Evolutionary conservation across 1,284 basidiomycete species (phyloP), one percentile per base, ranked within the genome.

Genomic region (Apiotrichum sp.): DNA sequence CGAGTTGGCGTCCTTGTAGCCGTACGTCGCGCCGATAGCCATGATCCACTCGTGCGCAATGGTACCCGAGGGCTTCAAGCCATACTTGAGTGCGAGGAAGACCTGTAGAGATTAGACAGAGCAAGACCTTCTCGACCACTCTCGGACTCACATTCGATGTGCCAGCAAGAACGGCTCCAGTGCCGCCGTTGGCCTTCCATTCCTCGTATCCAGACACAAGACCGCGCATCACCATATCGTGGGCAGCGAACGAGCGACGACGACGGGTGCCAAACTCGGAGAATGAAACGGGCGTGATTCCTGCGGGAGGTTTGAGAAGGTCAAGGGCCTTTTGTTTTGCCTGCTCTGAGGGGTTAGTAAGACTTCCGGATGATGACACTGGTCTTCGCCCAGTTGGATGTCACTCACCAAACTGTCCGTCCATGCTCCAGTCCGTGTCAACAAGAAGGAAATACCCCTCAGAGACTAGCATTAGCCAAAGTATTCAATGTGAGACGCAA

Each of bases 41-140:
- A 97, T 97, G 70, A 90, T 91, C 89, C 91, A 95, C 77, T 97
- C 91, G 71, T 95, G 91, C 8, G 89, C 90, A 50, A 95, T 91
- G 1, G 91, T 93, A 1, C 91, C 91, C 35, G 89, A 80, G 0
- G 87, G 86, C 36, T 73, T 72, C 13, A 91, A 58, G 31, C 79
- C 79, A 66, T 91, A 84, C 70, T 86, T 86, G 58, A 81, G 81
- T 2, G 93, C 92, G 31, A 95, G 80, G 70, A 89, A 83, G 13
- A 87, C 83, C 89, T 93, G 65, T 2, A 4, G n/a, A 13, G 47
- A 48, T 9, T 22, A 31, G 29, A n/a, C 33, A 6, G n/a, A 7
- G 9, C 40, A 14, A 41, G 14, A 4, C 11, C 16, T n/a, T n/a
- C 13, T 33, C 47, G 39, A 22, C 16, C 41, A 6, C 7, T 3